Conservation (phyloP, 78 protist species). For the Monosiga brevicollis region DNA sequence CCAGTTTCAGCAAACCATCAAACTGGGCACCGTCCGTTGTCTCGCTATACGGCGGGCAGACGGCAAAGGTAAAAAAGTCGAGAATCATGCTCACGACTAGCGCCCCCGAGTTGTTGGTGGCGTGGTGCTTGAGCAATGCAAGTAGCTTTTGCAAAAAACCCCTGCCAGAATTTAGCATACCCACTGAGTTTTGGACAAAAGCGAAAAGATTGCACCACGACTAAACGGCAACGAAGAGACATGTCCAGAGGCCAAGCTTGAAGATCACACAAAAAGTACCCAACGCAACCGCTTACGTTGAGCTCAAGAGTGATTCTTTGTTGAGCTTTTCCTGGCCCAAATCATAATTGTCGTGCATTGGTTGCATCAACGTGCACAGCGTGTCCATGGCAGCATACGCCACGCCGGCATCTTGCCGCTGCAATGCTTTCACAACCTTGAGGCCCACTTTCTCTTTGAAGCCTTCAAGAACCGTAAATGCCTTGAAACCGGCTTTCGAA, state of each 20-base stretch:
- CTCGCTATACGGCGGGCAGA: constrained; percentile 70
- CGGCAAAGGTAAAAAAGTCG: constrained; percentile 59
- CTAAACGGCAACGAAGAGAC: no score
- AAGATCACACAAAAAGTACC: no score
- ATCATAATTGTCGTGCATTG: constrained; percentile 56
- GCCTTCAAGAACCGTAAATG: constrained; percentile 17
- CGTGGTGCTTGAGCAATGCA: constrained; percentile 13
- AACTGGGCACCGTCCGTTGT: constrained; percentile 60
- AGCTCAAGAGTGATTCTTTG: constrained; percentile 14
- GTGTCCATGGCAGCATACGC: constrained; percentile 44
- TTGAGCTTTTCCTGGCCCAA: constrained; percentile 30
- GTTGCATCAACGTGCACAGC: constrained; percentile 38
- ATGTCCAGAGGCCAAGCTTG: no score
- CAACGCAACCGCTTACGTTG: neutral
- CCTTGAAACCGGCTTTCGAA: constrained; percentile 39
- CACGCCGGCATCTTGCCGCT: constrained; percentile 24
- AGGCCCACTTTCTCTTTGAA: constrained; percentile 13
- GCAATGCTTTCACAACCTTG: neutral
- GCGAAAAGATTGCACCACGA: no score
- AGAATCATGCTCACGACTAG: constrained; percentile 41
- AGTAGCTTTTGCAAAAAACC: constrained; percentile 18
- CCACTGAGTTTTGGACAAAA: no score
- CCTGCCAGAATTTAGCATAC: no score
- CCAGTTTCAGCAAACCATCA: constrained; percentile 29
- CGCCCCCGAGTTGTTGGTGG: constrained; percentile 50